These are phyloP conservation scores for Globomyces sp. DNA, from an alignment of 371 early-diverging fungal species.

Conservation along the genomic window DNA sequence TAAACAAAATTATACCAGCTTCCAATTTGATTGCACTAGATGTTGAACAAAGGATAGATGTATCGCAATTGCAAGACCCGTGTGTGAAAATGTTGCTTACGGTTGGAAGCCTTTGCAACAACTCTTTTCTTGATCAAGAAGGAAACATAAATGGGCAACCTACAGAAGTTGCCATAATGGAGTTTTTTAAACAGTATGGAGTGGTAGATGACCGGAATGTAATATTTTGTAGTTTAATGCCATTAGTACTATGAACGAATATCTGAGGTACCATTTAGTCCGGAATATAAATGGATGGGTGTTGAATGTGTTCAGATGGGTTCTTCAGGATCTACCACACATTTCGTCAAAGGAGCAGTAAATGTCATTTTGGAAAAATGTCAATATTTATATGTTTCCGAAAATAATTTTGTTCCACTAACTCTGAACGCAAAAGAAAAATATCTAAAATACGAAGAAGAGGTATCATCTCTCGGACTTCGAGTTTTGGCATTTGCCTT, in stretches of 20 bases:
- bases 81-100: slow-evolving; percentile 34
- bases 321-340: slow-evolving; percentile 18
- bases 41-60: slow-evolving; percentile 39
- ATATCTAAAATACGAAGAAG: slow-evolving; percentile 49
- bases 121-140: slow-evolving; percentile 65
- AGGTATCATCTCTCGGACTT: slow-evolving; percentile 78
- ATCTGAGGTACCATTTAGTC: slow-evolving; percentile 83
- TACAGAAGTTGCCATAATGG: slow-evolving; percentile 82
- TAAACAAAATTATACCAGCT: slow-evolving; percentile 68
- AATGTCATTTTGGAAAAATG: slow-evolving; percentile 73
- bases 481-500: slow-evolving; percentile 85
- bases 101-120: slow-evolving; percentile 64
- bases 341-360: slow-evolving; percentile 75
- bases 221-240: slow-evolving; percentile 11
- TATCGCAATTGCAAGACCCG: slow-evolving; percentile 39
- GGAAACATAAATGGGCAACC: slow-evolving; percentile 75
- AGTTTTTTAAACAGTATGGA: slow-evolving; percentile 51
- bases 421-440: slow-evolving; percentile 24
- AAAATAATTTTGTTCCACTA: slow-evolving; percentile 19
- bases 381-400: slow-evolving; percentile 54
- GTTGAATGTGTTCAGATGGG: slow-evolving; percentile 46
- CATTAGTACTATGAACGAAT: slow-evolving; percentile 43
- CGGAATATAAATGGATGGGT: slow-evolving; percentile 90
- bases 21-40: slow-evolving; percentile 63
- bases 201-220: slow-evolving; percentile 64